Evolutionary conservation across 1,284 basidiomycete genomes (phyloP).

Genomic region (Spongispora temasekensis): DNA sequence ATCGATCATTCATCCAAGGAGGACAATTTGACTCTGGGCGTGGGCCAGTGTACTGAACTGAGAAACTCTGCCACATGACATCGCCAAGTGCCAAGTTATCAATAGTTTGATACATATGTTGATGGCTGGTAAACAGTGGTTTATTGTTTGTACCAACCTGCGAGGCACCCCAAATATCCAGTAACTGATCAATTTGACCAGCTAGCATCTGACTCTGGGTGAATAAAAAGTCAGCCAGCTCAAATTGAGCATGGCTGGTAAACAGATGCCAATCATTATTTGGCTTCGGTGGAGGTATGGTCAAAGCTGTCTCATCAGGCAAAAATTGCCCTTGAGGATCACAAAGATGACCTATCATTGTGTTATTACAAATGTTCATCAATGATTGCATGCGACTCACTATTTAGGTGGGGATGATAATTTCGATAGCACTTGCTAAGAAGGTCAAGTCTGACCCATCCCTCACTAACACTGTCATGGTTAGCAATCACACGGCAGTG

Average conservation of each 20-base stretch:
- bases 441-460: too few relatives aligned
- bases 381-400: background rate
- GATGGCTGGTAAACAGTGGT: conserved; percentile 25
- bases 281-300: background rate
- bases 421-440: background rate
- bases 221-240: conserved; percentile 26
- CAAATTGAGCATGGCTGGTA: background rate
- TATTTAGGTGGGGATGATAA: background rate
- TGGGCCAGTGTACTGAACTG: conserved; percentile 17
- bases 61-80: conserved; percentile 32
- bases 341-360: background rate
- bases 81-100: conserved; percentile 29
- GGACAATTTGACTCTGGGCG: conserved; percentile 10
- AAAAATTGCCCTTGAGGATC: background rate
- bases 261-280: background rate
- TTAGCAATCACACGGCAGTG: too few relatives aligned
- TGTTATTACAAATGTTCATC: background rate
- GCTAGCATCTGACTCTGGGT: conserved; percentile 21
- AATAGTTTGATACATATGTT: conserved; percentile 33
- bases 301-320: background rate
- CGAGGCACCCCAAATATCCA: conserved; percentile 27
- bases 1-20: conserved; percentile 37
- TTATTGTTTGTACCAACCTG: conserved; percentile 2
- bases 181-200: conserved; percentile 23
- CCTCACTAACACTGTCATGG: too few relatives aligned